These are phyloP conservation scores for Chaetomiaceae sp. DNA, from an alignment of 2,329 filamentous ascomycete genomes.

Conservation along the genomic window DNA sequence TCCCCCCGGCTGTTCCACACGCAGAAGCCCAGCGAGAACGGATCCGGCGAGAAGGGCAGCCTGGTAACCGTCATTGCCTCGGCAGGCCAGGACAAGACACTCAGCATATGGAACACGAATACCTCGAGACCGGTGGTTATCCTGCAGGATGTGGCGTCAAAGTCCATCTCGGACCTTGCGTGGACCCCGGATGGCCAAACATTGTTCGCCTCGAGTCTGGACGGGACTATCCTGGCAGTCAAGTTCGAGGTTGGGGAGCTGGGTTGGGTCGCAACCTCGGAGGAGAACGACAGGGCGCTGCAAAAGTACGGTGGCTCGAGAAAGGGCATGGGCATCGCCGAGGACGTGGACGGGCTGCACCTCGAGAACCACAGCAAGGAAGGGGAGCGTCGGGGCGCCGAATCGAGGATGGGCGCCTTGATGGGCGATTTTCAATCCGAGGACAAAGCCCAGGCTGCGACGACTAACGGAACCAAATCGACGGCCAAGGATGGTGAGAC, in stretches of 20 bases:
- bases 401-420: slow-evolving; percentile 95
- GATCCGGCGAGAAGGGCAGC: slow-evolving; percentile 44
- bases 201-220: slow-evolving; percentile 79
- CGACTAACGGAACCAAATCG: slow-evolving; percentile 48
- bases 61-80: slow-evolving; percentile 93
- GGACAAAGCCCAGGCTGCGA: slow-evolving; percentile 45
- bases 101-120: slow-evolving; percentile 97
- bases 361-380: slow-evolving; percentile 90
- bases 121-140: slow-evolving; percentile 88
- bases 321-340: slow-evolving; percentile 83
- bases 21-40: slow-evolving; percentile 56
- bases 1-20: slow-evolving; percentile 85
- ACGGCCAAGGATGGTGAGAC: slow-evolving; percentile 36
- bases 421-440: slow-evolving; percentile 76
- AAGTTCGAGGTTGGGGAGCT: slow-evolving; percentile 84
- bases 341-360: slow-evolving; percentile 82
- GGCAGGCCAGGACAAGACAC: slow-evolving; percentile 90
- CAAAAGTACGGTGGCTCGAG: slow-evolving; percentile 88
- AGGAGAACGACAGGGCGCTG: slow-evolving; percentile 88
- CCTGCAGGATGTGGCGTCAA: slow-evolving; percentile 79
- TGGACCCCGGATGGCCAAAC: slow-evolving; percentile 92
- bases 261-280: slow-evolving; percentile 77
- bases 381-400: slow-evolving; percentile 81
- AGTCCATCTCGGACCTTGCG: slow-evolving; percentile 88
- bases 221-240: slow-evolving; percentile 79